A percentile compares a stretch with the other conserved stretches of the same genome.
phyloP scores from a whole-genome alignment of 2,329 filamentous ascomycete species.

The Pseudopyricularia javanii region DNA sequence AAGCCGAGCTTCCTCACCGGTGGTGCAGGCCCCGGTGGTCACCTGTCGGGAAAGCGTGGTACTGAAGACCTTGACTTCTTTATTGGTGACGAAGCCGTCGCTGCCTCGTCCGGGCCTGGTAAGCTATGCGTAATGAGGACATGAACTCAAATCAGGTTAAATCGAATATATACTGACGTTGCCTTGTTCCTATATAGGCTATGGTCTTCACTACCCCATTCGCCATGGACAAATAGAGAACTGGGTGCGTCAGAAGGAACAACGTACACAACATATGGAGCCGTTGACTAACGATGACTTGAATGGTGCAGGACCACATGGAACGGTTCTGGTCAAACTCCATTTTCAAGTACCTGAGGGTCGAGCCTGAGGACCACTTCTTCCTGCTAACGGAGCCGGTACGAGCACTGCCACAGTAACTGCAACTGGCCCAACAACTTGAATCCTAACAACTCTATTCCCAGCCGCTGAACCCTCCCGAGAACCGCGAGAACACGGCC shows the following conservation, averaged over 20 bases:
- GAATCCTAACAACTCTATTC: not conserved
- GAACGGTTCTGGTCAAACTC: constrained; percentile 99
- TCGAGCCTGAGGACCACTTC: constrained; percentile 97
- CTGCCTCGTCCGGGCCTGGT: constrained; percentile 74
- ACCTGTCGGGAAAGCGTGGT: constrained; percentile 82
- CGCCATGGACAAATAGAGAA: constrained; percentile 98
- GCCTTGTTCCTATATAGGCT: constrained; percentile 41
- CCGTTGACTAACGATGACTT: constrained; percentile 7
- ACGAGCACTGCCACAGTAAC: constrained; percentile 20
- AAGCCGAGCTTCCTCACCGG: constrained; percentile 94
- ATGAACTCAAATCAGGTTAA: not conserved
- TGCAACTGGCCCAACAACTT: not conserved
- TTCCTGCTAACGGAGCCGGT: constrained; percentile 96
- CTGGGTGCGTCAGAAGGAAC: constrained; percentile 51
- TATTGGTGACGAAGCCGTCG: constrained; percentile 91
- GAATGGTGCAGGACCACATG: constrained; percentile 72
- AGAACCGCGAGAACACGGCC: constrained; percentile 97
- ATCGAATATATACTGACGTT: not conserved
- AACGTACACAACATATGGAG: not conserved
- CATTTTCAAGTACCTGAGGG: constrained; percentile 97
- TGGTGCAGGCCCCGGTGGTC: constrained; percentile 69
- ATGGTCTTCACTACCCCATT: constrained; percentile 95
- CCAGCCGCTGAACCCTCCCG: constrained; percentile 89
- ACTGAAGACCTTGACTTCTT: constrained; percentile 98
- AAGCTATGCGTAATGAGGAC: constrained; percentile 6